Conservation (phyloP, 2,329 filamentous ascomycete species). For the Aspergillus tanneri region DNA sequence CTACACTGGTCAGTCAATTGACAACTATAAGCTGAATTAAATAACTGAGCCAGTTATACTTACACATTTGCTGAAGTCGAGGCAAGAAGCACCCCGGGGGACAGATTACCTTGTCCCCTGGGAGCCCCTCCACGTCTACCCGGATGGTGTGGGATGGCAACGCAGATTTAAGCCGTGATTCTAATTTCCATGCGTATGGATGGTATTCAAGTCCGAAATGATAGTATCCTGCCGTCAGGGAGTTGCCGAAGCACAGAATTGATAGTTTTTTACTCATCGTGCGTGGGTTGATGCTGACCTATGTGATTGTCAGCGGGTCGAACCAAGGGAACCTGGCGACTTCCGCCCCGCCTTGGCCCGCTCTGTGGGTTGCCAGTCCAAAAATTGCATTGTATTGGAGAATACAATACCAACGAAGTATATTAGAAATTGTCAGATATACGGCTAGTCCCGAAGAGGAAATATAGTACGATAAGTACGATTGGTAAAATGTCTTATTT, state of each 20-base stretch:
- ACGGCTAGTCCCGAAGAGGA: no score
- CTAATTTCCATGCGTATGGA: constrained; percentile 56
- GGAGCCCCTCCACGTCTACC: constrained; percentile 50
- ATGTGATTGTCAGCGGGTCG: no score
- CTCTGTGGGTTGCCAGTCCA: no score
- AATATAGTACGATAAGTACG: no score
- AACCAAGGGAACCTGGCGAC: no score
- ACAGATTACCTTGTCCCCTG: constrained; percentile 52
- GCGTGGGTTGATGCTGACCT: no score
- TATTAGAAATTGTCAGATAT: no score
- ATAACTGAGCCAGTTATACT: background rate
- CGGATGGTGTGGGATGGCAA: constrained; percentile 47
- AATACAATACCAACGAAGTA: no score
- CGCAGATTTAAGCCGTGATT: constrained; percentile 48
- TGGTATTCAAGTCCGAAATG: constrained; percentile 44
- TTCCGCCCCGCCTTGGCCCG: no score
- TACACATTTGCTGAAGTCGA: constrained; percentile 33
- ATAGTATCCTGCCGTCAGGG: constrained; percentile 60
- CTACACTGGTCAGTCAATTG: background rate
- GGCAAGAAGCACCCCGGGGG: constrained; percentile 29
- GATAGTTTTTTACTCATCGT: constrained; percentile 15
- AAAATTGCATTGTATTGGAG: no score
- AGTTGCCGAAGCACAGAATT: constrained; percentile 66
- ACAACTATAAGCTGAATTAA: background rate
- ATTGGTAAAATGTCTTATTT: no score